A percentile compares a stretch with the other conserved stretches of the same genome.
These are phyloP conservation scores for Hippophae tibetana DNA, from an alignment of 306 rosid species.

Conservation along the genomic window DNA sequence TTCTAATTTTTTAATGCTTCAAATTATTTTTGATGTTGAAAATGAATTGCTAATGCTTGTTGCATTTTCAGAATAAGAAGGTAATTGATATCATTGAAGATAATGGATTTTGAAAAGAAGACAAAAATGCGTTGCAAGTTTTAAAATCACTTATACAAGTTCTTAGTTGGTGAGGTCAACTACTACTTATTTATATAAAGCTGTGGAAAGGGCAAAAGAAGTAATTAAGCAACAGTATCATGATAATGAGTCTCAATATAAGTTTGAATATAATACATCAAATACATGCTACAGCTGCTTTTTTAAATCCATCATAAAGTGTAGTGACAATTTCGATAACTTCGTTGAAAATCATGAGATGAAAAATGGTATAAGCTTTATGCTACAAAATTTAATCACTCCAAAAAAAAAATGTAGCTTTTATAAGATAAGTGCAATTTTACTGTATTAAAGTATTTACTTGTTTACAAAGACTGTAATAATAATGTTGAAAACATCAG, in stretches of 20 bases:
- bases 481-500: too few species aligned
- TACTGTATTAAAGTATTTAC: neutral
- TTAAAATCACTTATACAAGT: neutral
- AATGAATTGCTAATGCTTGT: too few species aligned
- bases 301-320: constrained; percentile 4
- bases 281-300: neutral
- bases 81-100: neutral
- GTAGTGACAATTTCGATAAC: neutral
- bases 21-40: too few species aligned
- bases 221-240: too few species aligned
- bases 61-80: too few species aligned
- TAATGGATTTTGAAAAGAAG: neutral
- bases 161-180: neutral
- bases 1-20: too few species aligned
- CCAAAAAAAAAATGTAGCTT: neutral
- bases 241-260: neutral
- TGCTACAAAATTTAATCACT: neutral
- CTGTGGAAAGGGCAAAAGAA: too few species aligned
- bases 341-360: neutral
- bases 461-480: neutral
- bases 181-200: too few species aligned
- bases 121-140: neutral
- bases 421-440: neutral
- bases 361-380: neutral
- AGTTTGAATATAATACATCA: neutral